Conservation (phyloP, 768 basidiomycete genomes). For the Boletus barrowsii region DNA sequence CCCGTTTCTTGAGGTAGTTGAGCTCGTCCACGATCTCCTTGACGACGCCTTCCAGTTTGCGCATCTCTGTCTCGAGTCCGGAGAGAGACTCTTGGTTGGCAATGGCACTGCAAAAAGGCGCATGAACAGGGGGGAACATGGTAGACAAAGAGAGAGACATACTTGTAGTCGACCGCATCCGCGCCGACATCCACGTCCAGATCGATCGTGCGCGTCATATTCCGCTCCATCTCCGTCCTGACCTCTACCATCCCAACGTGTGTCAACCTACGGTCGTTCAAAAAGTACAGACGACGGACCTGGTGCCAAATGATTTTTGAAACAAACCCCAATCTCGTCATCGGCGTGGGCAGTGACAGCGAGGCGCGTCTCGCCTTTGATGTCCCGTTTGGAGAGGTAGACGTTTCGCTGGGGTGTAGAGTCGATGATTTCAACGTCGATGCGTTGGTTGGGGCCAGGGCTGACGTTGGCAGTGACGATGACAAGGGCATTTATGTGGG, state of each 20-base stretch:
- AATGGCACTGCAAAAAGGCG: constrained; percentile 66
- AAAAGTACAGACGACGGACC: constrained; percentile 38
- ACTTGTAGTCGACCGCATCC: constrained; percentile 99
- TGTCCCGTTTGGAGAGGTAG: constrained; percentile 84
- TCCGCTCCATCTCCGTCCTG: constrained; percentile 43
- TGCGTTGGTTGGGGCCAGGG: constrained; percentile 68
- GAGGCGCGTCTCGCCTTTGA: constrained; percentile 88
- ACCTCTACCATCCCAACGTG: constrained; percentile 36
- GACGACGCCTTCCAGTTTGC: constrained; percentile 91
- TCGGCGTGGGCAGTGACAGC: constrained; percentile 93
- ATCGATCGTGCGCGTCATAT: constrained; percentile 72
- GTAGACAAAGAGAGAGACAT: constrained; percentile 27
- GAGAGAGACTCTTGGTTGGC: constrained; percentile 97
- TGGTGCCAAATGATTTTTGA: constrained; percentile 74
- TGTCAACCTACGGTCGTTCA: background rate
- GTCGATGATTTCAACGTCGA: constrained; percentile 94
- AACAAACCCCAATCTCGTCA: constrained; percentile 94
- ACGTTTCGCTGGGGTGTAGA: constrained; percentile 81
- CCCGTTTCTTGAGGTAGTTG: constrained; percentile 86
- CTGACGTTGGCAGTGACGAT: constrained; percentile 95
- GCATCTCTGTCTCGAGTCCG: constrained; percentile 96
- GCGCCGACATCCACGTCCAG: constrained; percentile 97
- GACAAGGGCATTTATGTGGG: constrained; percentile 81
- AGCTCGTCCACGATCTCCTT: constrained; percentile 95
- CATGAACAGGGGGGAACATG: background rate